Evolutionary conservation across 1,284 basidiomycete species (phyloP).

Genomic region (Ganoderma resinaceum): DNA sequence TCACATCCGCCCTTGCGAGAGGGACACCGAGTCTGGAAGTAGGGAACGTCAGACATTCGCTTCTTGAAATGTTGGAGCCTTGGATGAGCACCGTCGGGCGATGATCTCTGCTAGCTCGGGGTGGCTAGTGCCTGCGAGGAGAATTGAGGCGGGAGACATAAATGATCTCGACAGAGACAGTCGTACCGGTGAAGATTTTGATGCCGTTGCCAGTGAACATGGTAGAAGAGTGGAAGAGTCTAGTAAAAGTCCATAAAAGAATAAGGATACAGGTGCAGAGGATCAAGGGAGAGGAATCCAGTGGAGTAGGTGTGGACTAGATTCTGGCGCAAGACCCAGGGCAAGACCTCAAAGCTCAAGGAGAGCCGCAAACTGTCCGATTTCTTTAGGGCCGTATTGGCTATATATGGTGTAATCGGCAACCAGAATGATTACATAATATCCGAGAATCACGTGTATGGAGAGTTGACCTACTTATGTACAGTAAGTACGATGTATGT

Average conservation of each 20-base stretch:
- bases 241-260: conserved; percentile 38
- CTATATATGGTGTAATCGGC: conserved; percentile 20
- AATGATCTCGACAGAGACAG: conserved; percentile 13
- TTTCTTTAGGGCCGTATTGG: conserved; percentile 8
- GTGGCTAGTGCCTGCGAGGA: conserved; percentile 83
- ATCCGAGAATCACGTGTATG: conserved; percentile 2
- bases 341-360: no score
- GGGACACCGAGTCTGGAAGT: conserved; percentile 79
- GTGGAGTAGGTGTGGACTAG: conserved; percentile 17
- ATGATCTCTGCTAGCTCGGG: conserved; percentile 95
- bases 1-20: conserved; percentile 85
- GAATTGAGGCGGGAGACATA: conserved; percentile 19
- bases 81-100: conserved; percentile 76
- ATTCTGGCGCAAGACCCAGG: conserved; percentile 18
- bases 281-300: conserved; percentile 18
- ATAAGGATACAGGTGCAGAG: conserved; percentile 40
- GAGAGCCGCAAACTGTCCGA: conserved; percentile 13
- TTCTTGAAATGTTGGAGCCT: not conserved
- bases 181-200: conserved; percentile 91
- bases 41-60: conserved; percentile 14
- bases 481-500: no score
- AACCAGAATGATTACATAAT: not conserved
- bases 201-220: conserved; percentile 87
- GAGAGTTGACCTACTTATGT: not conserved
- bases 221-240: conserved; percentile 17